phyloP scores from a whole-genome alignment of 192 early-diverging fungal species.

The Umbelopsis sp. region DNA sequence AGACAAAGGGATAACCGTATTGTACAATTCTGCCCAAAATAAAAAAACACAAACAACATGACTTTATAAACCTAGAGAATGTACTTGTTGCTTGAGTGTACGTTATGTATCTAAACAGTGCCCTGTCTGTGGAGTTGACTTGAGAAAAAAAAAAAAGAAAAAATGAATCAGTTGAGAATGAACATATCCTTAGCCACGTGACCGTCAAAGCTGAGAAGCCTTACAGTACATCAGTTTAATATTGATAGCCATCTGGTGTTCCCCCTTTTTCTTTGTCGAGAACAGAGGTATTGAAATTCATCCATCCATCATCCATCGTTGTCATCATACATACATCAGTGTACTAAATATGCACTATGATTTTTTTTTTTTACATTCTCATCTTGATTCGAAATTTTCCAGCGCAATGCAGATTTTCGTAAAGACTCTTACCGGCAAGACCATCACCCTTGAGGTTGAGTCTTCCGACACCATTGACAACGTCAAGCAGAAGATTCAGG shows the following conservation, averaged over 20 bases:
- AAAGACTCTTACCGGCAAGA: slow-evolving; percentile 68
- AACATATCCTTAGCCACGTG: not conserved
- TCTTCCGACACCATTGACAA: slow-evolving; percentile 57
- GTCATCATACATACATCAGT: slow-evolving; percentile 3
- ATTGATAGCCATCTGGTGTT: not conserved
- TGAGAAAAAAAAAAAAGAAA: too few species aligned
- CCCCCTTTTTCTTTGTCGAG: slow-evolving; percentile 25
- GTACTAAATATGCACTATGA: not conserved
- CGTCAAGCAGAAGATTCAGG: slow-evolving; percentile 67
- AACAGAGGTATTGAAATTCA: slow-evolving; percentile 13
- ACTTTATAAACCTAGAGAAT: too few species aligned
- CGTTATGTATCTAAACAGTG: too few species aligned
- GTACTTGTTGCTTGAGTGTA: too few species aligned
- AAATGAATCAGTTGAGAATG: not conserved
- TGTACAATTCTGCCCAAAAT: slow-evolving; percentile 3
- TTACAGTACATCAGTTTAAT: not conserved
- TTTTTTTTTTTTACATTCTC: not conserved
- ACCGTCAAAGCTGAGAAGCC: not conserved
- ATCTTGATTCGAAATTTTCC: not conserved
- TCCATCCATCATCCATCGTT: slow-evolving; percentile 28
- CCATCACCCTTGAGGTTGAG: slow-evolving; percentile 69
- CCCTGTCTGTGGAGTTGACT: too few species aligned
- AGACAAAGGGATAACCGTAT: not conserved
- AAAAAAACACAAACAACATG: not conserved
- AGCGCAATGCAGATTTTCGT: slow-evolving; percentile 66